Percentiles rank a stretch among this genome's conserved stretches.
Conservation (phyloP, 2,329 filamentous ascomycete genomes). For the Penicillium corylophilum region DNA sequence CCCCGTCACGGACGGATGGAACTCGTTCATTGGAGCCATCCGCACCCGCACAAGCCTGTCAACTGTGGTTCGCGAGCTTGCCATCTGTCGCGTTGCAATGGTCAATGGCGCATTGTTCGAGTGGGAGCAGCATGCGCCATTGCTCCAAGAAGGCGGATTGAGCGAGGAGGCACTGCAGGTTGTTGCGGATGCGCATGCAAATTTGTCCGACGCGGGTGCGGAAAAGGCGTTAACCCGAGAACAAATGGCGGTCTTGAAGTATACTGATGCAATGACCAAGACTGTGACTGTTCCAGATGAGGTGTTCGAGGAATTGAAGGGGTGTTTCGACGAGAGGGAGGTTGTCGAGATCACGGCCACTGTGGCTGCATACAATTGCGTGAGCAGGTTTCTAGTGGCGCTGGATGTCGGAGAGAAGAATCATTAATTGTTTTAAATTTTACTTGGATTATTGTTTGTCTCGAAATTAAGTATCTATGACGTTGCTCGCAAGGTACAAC, state of each 20-base stretch:
- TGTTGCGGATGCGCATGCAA: slow-evolving; percentile 33
- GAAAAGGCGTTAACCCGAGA: slow-evolving; percentile 51
- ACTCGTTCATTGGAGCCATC: slow-evolving; percentile 57
- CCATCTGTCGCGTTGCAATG: slow-evolving; percentile 77
- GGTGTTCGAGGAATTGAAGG: slow-evolving; percentile 64
- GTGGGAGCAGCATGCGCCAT: slow-evolving; percentile 74
- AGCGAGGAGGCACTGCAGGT: slow-evolving; percentile 44
- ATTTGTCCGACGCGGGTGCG: slow-evolving; percentile 24
- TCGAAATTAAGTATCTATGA: background rate
- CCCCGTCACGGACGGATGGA: slow-evolving; percentile 59
- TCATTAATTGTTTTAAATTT: slow-evolving; percentile 4
- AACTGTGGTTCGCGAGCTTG: slow-evolving; percentile 65
- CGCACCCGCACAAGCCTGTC: slow-evolving; percentile 54
- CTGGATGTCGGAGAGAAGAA: slow-evolving; percentile 61
- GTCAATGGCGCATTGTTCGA: slow-evolving; percentile 83
- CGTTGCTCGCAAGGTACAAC: background rate
- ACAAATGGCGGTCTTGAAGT: slow-evolving; percentile 68
- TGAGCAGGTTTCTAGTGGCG: slow-evolving; percentile 79
- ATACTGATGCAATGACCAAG: slow-evolving; percentile 81
- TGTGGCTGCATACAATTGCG: slow-evolving; percentile 78
- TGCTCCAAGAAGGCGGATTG: slow-evolving; percentile 63
- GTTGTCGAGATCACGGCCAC: slow-evolving; percentile 80
- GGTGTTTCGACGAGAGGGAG: slow-evolving; percentile 65
- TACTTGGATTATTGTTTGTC: background rate
- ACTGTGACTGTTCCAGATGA: slow-evolving; percentile 67